Evolutionary conservation across 306 rosid genomes (phyloP).

Genomic region (Acmispon strigosus): DNA sequence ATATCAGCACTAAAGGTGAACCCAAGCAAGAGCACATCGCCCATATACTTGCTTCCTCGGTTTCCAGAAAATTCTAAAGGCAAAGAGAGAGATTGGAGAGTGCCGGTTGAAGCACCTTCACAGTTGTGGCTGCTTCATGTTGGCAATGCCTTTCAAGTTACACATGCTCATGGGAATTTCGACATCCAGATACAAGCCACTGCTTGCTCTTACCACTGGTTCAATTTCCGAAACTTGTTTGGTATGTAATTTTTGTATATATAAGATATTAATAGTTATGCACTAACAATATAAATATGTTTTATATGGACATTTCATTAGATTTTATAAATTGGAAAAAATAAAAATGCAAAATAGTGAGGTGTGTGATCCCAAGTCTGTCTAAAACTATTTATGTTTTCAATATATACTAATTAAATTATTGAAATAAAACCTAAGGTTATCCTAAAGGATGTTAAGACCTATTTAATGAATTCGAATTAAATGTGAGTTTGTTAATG

Average conservation of each 20-base stretch:
- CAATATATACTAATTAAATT: too few species aligned
- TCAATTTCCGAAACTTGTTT: conserved; percentile 70
- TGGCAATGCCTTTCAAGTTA: conserved; percentile 61
- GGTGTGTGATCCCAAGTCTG: too few species aligned
- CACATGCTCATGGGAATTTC: conserved; percentile 32
- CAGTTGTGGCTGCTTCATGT: conserved; percentile 85
- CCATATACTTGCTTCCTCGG: conserved; percentile 73
- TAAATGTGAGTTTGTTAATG: too few species aligned
- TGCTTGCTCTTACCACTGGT: conserved; percentile 92
- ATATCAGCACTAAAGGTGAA: conserved; percentile 76
- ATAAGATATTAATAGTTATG: too few species aligned
- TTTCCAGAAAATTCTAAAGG: conserved; percentile 18
- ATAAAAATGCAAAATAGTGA: too few species aligned
- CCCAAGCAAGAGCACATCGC: conserved; percentile 60
- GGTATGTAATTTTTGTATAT: conserved; percentile 47
- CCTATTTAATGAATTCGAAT: too few species aligned
- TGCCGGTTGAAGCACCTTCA: conserved; percentile 66
- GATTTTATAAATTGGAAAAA: too few species aligned
- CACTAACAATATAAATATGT: too few species aligned
- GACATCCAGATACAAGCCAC: conserved; percentile 62
- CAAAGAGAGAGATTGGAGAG: conserved; percentile 63
- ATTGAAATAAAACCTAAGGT: too few species aligned
- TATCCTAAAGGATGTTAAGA: too few species aligned
- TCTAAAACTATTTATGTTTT: too few species aligned
- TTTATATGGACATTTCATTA: too few species aligned